A percentile compares a stretch with the other conserved stretches of the same genome.
Evolutionary conservation across 257 asterid genomes (phyloP).

Genomic region (Solanum lycopersicoides): DNA sequence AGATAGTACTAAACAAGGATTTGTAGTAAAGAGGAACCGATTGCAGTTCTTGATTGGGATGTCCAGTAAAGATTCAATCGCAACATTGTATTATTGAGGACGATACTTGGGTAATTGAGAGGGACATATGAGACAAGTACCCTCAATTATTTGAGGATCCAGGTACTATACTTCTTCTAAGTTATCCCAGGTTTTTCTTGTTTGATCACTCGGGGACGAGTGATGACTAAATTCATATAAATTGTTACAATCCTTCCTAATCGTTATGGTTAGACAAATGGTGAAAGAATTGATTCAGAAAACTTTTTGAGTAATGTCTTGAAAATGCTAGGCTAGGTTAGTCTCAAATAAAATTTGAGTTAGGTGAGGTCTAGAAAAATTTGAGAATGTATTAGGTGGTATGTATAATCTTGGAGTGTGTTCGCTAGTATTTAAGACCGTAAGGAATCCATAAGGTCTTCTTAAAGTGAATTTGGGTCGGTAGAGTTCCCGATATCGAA

Average conservation of each 20-base stretch:
- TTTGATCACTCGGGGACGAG: background rate
- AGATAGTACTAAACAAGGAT: background rate
- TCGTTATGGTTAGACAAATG: background rate
- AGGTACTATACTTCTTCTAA: background rate
- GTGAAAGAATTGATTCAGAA: background rate
- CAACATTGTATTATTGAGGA: too few species aligned
- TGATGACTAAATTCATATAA: background rate
- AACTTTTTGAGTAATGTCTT: background rate
- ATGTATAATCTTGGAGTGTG: background rate
- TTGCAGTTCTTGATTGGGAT: too few species aligned
- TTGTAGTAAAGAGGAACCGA: background rate
- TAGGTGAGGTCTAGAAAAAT: background rate
- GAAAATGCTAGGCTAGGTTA: background rate
- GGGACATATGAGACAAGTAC: background rate
- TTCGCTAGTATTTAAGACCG: background rate
- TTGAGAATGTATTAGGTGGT: background rate
- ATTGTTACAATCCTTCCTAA: background rate
- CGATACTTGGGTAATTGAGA: background rate
- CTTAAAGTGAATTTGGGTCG: accelerated
- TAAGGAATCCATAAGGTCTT: background rate
- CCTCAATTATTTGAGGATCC: background rate
- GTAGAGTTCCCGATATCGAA: background rate
- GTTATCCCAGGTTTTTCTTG: too few species aligned
- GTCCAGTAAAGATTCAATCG: too few species aligned
- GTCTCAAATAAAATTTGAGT: background rate